These are phyloP conservation scores for Priceomyces castillae DNA, from an alignment of 805 yeast genomes.

Conservation along the genomic window DNA sequence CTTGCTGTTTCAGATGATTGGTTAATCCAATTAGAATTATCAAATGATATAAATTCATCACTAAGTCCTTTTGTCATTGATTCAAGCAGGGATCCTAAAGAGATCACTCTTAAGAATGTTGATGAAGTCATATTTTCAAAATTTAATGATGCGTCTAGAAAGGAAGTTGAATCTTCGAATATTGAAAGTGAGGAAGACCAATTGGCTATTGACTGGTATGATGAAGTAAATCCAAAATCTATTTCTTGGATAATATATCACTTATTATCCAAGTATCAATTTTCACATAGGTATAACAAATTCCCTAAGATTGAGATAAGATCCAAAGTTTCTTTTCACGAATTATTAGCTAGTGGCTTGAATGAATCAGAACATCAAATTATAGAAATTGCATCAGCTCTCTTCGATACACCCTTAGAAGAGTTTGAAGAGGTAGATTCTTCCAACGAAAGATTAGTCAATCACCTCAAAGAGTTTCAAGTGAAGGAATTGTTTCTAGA, in stretches of 20 bases:
- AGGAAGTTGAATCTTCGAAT: slow-evolving; percentile 19
- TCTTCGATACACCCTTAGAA: slow-evolving; percentile 42
- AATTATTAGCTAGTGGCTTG: slow-evolving; percentile 12
- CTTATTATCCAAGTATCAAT: slow-evolving; percentile 21
- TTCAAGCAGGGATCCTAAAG: slow-evolving; percentile 14
- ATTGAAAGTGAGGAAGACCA: slow-evolving; percentile 17
- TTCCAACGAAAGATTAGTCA: slow-evolving; percentile 11
- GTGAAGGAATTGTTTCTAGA: slow-evolving; percentile 47
- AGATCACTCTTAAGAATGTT: slow-evolving; percentile 33
- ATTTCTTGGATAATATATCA: slow-evolving; percentile 16
- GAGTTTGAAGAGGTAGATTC: slow-evolving; percentile 11
- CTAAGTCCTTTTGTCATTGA: slow-evolving; percentile 31
- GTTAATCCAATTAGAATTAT: slow-evolving; percentile 59
- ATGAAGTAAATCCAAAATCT: slow-evolving; percentile 7
- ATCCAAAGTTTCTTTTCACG: slow-evolving; percentile 16
- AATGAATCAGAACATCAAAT: slow-evolving; percentile 26
- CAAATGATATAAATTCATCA: slow-evolving; percentile 43
- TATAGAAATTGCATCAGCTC: slow-evolving; percentile 59
- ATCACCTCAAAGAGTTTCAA: slow-evolving; percentile 15
- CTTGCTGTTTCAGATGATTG: slow-evolving; percentile 58
- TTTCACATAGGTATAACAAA: slow-evolving; percentile 21
- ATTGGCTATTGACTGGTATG: slow-evolving; percentile 1
- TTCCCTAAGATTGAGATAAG: slow-evolving; percentile 22
- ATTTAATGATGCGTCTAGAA: slow-evolving; percentile 26
- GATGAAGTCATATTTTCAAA: slow-evolving; percentile 50